These are phyloP conservation scores for Cubamyces lactineus DNA, from an alignment of 768 basidiomycete genomes.

Conservation along the genomic window DNA sequence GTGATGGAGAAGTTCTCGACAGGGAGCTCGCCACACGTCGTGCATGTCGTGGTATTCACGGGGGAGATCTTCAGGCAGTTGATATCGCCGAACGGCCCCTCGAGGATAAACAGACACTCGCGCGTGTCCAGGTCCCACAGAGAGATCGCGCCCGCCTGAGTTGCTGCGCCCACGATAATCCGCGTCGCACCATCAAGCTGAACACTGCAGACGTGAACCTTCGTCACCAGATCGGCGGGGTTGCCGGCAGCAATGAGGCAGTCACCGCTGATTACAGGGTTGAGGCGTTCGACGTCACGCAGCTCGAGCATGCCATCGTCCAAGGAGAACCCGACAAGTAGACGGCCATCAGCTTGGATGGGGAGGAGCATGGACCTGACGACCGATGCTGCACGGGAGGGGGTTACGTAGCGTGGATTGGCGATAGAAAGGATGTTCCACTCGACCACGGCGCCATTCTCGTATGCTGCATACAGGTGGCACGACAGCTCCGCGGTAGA, in stretches of 20 bases:
- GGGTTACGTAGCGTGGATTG: conserved; percentile 43
- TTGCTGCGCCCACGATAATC: conserved; percentile 62
- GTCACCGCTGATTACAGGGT: conserved; percentile 45
- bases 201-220: conserved; percentile 55
- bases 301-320: conserved; percentile 72
- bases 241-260: conserved; percentile 64
- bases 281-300: conserved; percentile 51
- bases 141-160: conserved; percentile 69
- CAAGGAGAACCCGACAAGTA: conserved; percentile 60
- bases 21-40: conserved; percentile 69
- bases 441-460: conserved; percentile 58
- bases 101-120: conserved; percentile 64
- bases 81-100: conserved; percentile 61
- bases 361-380: conserved; percentile 53
- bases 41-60: conserved; percentile 59
- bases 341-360: conserved; percentile 48
- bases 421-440: conserved; percentile 46
- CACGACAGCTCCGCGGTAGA: conserved; percentile 8
- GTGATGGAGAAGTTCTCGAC: conserved; percentile 67
- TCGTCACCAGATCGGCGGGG: conserved; percentile 53
- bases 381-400: conserved; percentile 47
- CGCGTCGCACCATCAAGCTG: conserved; percentile 54
- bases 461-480: conserved; percentile 44
- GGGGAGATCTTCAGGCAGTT: conserved; percentile 63
- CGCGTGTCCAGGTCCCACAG: conserved; percentile 75